Conservation (phyloP, 2,329 filamentous ascomycete species). For the Fusarium compactum region DNA sequence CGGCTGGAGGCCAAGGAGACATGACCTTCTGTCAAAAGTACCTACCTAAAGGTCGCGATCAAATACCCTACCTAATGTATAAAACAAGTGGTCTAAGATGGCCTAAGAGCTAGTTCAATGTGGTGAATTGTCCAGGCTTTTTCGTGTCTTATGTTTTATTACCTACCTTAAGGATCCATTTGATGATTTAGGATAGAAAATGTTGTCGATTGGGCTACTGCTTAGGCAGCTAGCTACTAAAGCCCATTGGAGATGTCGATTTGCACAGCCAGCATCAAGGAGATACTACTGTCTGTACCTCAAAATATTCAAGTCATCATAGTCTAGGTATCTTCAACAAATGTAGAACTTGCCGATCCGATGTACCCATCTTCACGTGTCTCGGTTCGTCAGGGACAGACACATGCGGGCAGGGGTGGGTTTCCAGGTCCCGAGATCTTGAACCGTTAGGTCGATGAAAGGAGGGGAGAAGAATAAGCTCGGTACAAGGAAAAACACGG, state of each 20-base stretch:
- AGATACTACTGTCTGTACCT: neutral
- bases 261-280: neutral
- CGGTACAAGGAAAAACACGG: neutral
- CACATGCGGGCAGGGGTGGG: conserved; percentile 9
- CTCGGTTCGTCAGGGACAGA: conserved; percentile 15
- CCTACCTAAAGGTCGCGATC: neutral
- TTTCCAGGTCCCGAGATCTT: conserved; percentile 10
- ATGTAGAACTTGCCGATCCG: neutral
- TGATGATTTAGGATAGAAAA: neutral
- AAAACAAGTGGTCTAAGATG: neutral
- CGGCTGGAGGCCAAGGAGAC: neutral
- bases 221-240: neutral
- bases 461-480: neutral
- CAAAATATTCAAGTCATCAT: neutral
- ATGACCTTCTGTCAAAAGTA: neutral
- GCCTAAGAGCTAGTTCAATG: neutral
- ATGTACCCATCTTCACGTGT: conserved; percentile 21
- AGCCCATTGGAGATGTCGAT: neutral
- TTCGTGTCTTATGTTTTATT: neutral
- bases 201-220: neutral
- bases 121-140: neutral
- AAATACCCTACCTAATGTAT: neutral
- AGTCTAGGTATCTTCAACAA: neutral
- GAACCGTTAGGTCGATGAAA: conserved; percentile 1
- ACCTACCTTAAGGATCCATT: neutral